Evolutionary conservation across 2,329 filamentous ascomycete species (phyloP).

Genomic region (Xylogone sp.): DNA sequence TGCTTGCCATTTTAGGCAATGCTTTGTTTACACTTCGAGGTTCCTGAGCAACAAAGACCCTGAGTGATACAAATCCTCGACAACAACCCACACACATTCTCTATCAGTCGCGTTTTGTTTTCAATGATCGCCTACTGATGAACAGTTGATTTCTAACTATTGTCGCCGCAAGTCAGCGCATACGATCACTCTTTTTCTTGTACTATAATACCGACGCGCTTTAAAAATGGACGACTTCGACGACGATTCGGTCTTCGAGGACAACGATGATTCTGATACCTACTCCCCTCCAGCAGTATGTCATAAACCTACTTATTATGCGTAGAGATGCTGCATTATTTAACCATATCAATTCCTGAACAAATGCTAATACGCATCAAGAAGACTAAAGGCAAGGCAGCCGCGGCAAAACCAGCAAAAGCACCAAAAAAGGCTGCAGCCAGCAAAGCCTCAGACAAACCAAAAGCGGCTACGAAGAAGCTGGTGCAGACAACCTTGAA

Average conservation of each 20-base stretch:
- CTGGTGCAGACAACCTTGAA: constrained; percentile 53
- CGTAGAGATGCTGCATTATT: constrained; percentile 9
- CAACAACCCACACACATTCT: not conserved
- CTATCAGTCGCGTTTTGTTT: not conserved
- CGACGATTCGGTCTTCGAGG: constrained; percentile 57
- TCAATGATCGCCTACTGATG: not conserved
- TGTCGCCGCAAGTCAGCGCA: not conserved
- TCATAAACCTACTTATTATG: not conserved
- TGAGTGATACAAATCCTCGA: not conserved
- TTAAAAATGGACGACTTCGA: constrained; percentile 30
- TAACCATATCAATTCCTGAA: not conserved
- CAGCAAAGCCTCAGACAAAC: constrained; percentile 18
- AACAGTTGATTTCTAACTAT: not conserved
- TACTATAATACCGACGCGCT: not conserved
- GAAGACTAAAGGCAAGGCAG: constrained; percentile 52
- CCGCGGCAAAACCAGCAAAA: constrained; percentile 38
- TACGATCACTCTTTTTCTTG: not conserved
- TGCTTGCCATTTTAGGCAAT: not conserved
- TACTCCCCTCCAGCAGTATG: constrained; percentile 54
- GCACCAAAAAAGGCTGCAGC: constrained; percentile 9
- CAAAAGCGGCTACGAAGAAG: constrained; percentile 21
- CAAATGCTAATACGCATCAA: constrained; percentile 20
- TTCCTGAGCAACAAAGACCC: not conserved
- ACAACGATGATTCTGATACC: constrained; percentile 52
- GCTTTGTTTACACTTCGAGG: not conserved